Evolutionary conservation across 1,139 yeast species (phyloP).

Genomic region (Pichiaceae sp.): DNA sequence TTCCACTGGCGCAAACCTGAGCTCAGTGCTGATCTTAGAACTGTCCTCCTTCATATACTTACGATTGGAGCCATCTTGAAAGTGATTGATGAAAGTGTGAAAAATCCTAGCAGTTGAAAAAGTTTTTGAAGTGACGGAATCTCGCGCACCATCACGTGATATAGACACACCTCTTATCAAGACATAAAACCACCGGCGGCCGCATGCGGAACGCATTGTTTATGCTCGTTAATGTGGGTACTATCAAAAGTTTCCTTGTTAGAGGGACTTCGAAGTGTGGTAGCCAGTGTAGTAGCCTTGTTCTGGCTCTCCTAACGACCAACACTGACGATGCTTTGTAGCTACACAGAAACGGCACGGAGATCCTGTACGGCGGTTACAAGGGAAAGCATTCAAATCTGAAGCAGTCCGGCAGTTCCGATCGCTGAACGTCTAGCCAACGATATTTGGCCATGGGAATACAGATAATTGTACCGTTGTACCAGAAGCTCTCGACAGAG

Average conservation of each 20-base stretch:
- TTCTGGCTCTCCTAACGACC: no score
- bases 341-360: no score
- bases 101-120: constrained; percentile 1
- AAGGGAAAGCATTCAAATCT: no score
- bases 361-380: no score
- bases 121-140: neutral
- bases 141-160: neutral
- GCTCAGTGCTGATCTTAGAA: neutral
- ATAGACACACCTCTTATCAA: neutral
- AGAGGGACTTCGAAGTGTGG: neutral
- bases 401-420: no score
- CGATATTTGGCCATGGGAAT: no score
- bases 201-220: neutral
- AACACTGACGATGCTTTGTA: no score
- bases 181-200: neutral
- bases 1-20: neutral
- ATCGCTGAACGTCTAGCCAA: no score
- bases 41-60: constrained; percentile 32
- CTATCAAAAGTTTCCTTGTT: no score
- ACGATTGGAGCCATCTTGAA: constrained; percentile 79
- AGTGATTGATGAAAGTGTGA: constrained; percentile 1
- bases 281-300: neutral
- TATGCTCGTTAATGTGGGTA: neutral
- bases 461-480: no score
- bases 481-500: no score